Evolutionary conservation across 257 asterid species (phyloP), one percentile per base, ranked within the genome.

Genomic region (Rehmannia glutinosa): DNA sequence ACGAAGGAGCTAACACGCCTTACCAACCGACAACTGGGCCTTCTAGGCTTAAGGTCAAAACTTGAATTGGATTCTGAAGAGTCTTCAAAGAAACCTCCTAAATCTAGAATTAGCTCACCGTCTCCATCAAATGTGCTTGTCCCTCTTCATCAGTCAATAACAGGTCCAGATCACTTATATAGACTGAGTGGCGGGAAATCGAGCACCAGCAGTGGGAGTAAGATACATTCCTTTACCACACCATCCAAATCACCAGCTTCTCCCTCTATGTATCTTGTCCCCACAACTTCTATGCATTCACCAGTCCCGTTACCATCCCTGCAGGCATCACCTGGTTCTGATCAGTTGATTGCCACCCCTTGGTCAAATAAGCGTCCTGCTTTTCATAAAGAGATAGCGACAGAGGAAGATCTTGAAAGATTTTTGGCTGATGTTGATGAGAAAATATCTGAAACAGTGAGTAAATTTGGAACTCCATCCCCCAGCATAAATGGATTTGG

Each of bases 391-490:
- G 95, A 89, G 73, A 78, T 86, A 70, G 77, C 85, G 28, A 82
- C 92, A 32, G 96, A 88, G 78, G 82, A 83, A 74, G 89, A 74
- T 58, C 87, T 93, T 62, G 96, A 93, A 70, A 77, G 33, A 21
- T 90, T 93, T 68, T 76, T 93, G 88, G 96, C 89, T 63, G 99
- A 93, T 78, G 83, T 83, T 25, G 95, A 84, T 57, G 95, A 90
- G 78, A 90, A 86, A 79, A 79, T 90, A 75, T 80, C 85, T 20
- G 92, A 86, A 77, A 78, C 96, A 49, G 90, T 81, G 4, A 77
- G 79, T 77, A 90, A 86, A 75, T 24, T 86, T 82, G 75, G 82
- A 45, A 93, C 96, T 64, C 99, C 99, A 58, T 86, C 99, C 6
- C 82, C 90, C 54, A 87, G 85, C 70, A 71, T 78, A 71, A 84